Percentiles rank a stretch among this genome's conserved stretches.
Conservation (phyloP, 192 early-diverging fungal species). For the Geranomyces variabilis region DNA sequence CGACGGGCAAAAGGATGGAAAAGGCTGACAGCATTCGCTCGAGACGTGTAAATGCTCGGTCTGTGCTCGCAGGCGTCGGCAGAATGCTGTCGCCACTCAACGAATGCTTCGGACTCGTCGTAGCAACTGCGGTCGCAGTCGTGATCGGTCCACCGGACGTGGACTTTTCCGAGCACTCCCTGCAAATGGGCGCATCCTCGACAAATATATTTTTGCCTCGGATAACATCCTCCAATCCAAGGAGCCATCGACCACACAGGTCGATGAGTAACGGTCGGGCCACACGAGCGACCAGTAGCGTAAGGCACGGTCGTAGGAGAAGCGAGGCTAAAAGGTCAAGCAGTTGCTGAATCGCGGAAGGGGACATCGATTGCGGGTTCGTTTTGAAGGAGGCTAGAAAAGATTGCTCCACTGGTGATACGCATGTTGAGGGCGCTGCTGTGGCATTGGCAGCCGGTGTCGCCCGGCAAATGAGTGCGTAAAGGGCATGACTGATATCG, state of each 20-base stretch:
- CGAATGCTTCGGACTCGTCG: conserved; percentile 37
- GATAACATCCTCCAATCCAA: neutral
- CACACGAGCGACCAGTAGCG: conserved; percentile 40
- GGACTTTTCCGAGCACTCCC: neutral
- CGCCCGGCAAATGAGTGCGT: neutral
- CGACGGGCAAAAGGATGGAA: conserved; percentile 61
- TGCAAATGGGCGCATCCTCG: neutral
- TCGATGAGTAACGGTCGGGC: conserved; percentile 82
- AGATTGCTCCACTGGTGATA: neutral
- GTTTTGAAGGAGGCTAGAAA: neutral
- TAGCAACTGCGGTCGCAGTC: neutral
- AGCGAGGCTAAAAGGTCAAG: conserved; percentile 32
- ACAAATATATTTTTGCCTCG: conserved; percentile 4
- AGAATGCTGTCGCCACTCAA: conserved; percentile 23
- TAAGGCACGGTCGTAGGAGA: conserved; percentile 42
- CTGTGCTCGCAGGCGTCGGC: neutral
- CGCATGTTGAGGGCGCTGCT: neutral
- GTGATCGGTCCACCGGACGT: conserved; percentile 1
- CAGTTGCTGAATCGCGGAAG: conserved; percentile 12
- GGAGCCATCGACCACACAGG: conserved; percentile 73
- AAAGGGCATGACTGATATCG: neutral
- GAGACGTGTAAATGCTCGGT: neutral
- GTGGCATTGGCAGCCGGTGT: neutral
- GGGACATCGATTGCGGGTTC: neutral
- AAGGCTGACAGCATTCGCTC: conserved; percentile 50